Evolutionary conservation across 2,329 filamentous ascomycete species (phyloP).

Genomic region (Colletotrichum siamense): DNA sequence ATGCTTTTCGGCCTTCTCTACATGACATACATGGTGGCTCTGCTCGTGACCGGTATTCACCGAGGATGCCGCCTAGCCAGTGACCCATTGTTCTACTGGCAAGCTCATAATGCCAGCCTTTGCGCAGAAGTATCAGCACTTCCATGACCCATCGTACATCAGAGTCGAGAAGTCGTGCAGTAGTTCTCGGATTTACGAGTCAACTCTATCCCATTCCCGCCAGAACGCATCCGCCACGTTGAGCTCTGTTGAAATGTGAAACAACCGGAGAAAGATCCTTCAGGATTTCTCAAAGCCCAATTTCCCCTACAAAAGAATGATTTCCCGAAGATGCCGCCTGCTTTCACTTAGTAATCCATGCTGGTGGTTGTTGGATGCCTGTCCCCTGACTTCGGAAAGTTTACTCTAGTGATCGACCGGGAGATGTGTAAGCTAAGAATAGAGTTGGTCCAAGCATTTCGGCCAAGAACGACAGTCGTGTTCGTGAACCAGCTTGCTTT

Average conservation of each 20-base stretch:
- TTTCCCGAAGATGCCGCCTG: not conserved
- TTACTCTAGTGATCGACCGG: not conserved
- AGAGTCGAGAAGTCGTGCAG: not conserved
- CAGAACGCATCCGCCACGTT: not conserved
- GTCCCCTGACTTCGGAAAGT: not conserved
- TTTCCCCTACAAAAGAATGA: not conserved
- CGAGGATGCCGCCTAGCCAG: not conserved
- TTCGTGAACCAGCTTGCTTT: not conserved
- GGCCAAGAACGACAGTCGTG: not conserved
- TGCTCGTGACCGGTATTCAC: not conserved
- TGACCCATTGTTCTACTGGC: not conserved
- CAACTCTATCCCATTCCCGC: not conserved
- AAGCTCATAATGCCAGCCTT: not conserved
- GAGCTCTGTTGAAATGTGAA: not conserved
- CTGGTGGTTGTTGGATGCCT: not conserved
- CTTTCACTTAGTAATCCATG: not conserved
- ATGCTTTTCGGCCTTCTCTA: not conserved
- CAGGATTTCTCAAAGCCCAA: not conserved
- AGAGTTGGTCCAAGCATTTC: not conserved
- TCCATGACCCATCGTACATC: not conserved
- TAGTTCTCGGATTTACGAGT: not conserved
- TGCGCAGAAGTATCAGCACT: not conserved
- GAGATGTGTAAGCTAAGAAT: not conserved
- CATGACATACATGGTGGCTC: not conserved
- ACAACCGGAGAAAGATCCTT: not conserved